Evolutionary conservation across 768 basidiomycete species (phyloP), one percentile per base, ranked within the genome.

Genomic region (Leccinellum rugosiceps): DNA sequence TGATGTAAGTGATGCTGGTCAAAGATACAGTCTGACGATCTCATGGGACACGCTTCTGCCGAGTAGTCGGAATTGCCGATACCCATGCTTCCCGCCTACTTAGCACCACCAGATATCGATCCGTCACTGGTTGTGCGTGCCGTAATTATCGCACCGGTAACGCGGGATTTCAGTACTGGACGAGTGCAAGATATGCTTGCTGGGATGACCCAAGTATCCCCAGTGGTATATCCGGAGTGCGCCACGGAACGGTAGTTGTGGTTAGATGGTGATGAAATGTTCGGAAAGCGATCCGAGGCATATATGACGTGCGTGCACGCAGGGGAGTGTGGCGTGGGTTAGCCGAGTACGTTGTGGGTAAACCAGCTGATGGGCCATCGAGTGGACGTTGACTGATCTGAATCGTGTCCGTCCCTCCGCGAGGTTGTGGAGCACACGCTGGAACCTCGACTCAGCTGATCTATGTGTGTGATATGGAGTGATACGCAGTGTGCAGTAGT

Each of bases 81-180:
- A 54, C 80, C 80, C 34, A 67, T 63, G 52, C 68, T 78, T 56
- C 80, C 80, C 34, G 67, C 76, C 57, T 74, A 75, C 64, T 65
- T 73, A 55, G 62, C 75, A 31, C 65, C 73, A 50, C 75, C 78
- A 51, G 64, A 66, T n/a, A 71, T 82, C 41, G 72, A 81, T 60
- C 69, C 76, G 8, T 68, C 65, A 25, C 59, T 86, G 21, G 76
- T 86, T 3, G 58, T 88, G 54, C 80, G 78, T 17, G 86, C 85
- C 6, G 70, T 87, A 41, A 66, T 84, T 30, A 73, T 84, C 15
- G 74, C 77, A 14, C 75, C 76, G 6, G 74, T 60, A 10, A 68
- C 76, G 25, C 68, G 70, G 28, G 83, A 83, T 59, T 69, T 87
- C 61, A 78, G 80, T 59, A 65, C 58, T 13, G 44, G 32, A 28